Conservation (phyloP, 148 eudicot species). For the Persicaria maculosa region DNA sequence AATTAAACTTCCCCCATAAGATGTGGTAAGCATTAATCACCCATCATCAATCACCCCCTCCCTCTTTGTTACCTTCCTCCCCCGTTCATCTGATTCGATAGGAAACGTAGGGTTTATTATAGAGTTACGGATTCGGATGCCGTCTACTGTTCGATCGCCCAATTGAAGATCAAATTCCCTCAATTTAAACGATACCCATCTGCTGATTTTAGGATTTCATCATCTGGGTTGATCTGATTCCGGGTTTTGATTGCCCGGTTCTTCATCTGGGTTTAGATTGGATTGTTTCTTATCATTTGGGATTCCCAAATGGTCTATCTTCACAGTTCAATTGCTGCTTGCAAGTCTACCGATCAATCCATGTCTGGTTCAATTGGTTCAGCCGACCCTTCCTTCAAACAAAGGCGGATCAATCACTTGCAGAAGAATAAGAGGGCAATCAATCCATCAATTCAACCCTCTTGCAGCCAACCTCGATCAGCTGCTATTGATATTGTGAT, state of each 20-base stretch:
- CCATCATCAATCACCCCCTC: slow-evolving; percentile 8
- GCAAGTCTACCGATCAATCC: slow-evolving; percentile 34
- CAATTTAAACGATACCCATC: not conserved
- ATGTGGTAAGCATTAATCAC: slow-evolving; percentile 21
- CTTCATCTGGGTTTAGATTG: slow-evolving; percentile 8
- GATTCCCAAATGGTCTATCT: slow-evolving; percentile 49
- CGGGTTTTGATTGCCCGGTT: slow-evolving; percentile 11
- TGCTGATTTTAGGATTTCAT: not conserved
- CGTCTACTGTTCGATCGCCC: slow-evolving; percentile 10
- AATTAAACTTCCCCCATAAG: slow-evolving; percentile 2
- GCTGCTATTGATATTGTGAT: slow-evolving; percentile 62
- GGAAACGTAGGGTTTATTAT: not conserved
- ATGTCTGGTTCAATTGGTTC: slow-evolving; percentile 51
- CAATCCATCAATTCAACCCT: slow-evolving; percentile 30
- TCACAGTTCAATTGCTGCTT: slow-evolving; percentile 25
- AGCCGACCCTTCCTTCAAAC: slow-evolving; percentile 31
- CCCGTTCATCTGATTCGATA: not conserved
- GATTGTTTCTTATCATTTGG: not conserved
- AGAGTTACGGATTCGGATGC: slow-evolving; percentile 16
- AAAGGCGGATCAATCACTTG: slow-evolving; percentile 40
- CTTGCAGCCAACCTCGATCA: slow-evolving; percentile 49
- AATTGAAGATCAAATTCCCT: slow-evolving; percentile 6
- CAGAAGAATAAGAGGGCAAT: slow-evolving; percentile 31
- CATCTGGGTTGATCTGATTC: slow-evolving; percentile 28
- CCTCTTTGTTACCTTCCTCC: slow-evolving; percentile 3